Conservation (phyloP, 176 grass and related monocot species). For the Tillandsia leiboldiana region DNA sequence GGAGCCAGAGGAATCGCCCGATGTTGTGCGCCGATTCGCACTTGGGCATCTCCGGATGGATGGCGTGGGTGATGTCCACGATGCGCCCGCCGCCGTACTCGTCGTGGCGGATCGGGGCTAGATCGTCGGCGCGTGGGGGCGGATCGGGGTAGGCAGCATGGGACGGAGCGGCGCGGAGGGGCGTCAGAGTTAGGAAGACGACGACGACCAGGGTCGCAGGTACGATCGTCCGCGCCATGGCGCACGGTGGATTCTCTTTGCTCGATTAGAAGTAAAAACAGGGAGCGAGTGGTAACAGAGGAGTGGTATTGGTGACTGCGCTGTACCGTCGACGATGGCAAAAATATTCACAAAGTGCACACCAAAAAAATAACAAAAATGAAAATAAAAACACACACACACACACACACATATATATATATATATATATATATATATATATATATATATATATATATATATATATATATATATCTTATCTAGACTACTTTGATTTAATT, state of each 20-base stretch:
- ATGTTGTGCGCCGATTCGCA: slow-evolving; percentile 23
- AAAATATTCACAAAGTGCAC: too few relatives aligned
- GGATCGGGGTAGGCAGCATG: slow-evolving; percentile 2
- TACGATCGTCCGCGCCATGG: background rate
- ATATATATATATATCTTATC: too few relatives aligned
- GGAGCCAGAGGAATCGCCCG: slow-evolving; percentile 41
- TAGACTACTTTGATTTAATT: too few relatives aligned
- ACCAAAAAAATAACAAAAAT: too few relatives aligned
- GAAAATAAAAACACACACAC: too few relatives aligned
- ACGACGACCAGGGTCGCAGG: background rate
- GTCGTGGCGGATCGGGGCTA: slow-evolving; percentile 10
- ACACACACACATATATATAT: too few relatives aligned
- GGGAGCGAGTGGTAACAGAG: too few relatives aligned
- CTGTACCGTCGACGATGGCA: too few relatives aligned
- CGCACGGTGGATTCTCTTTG: background rate
- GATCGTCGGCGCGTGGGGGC: background rate
- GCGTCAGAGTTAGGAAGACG: background rate
- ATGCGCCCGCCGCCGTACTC: slow-evolving; percentile 54
- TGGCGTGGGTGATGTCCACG: slow-evolving; percentile 79
- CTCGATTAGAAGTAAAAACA: too few relatives aligned
- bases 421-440: too few relatives aligned
- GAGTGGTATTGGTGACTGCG: too few relatives aligned
- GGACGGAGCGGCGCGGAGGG: slow-evolving; percentile 11
- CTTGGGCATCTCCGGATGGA: slow-evolving; percentile 44
- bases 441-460: too few relatives aligned